Evolutionary conservation across 768 basidiomycete species (phyloP), one percentile per base, ranked within the genome.

Genomic region (Hypholoma sublateritium): DNA sequence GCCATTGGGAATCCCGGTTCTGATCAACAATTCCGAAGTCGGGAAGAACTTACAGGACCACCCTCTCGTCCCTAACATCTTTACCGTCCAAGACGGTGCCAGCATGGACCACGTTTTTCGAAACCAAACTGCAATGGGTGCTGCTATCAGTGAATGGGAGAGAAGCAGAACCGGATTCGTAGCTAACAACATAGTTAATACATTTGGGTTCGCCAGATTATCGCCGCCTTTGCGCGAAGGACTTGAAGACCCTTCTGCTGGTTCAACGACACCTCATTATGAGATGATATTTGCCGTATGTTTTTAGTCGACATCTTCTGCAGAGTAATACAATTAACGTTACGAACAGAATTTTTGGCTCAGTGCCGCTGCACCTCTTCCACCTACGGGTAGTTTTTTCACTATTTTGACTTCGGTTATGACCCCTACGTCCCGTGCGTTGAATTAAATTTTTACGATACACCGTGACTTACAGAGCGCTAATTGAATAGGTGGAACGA

Each of bases 31-130:
- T 41, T 71, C 72, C 1, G 71, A 69, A 5, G 78, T 81, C 19
- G 80, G 80, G 2, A 71, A 74, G 62, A 82, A 82, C 62, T 65
- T 83, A 21, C 74, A 75, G 46, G 80, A 80, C 57, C 76, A 79
- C 51, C 53, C 66, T 9, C 39, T 67, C 24, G 53, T 67, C 16
- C 55, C 66, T 5, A 68, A 61, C 50, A 53, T 65, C 2, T 74
- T 64, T 57, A 51, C 50, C 16, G 67, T 70, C 21, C 59, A 62
- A 16, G 62, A 57, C 7, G 62, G 47, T 5, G 64, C 68, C 14
- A 71, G 64, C 43, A 56, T 64, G n/a, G 69, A 73, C 43, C 53
- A 49, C 4, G 25, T 69, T 36, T 56, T 69, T 52, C 60, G 68
- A 11, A 64, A 65, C 34, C 55, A 57, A 9, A 55, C 55, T 21